Conservation (phyloP, 106 monocot genomes). For the Hemerocallis citrina region DNA sequence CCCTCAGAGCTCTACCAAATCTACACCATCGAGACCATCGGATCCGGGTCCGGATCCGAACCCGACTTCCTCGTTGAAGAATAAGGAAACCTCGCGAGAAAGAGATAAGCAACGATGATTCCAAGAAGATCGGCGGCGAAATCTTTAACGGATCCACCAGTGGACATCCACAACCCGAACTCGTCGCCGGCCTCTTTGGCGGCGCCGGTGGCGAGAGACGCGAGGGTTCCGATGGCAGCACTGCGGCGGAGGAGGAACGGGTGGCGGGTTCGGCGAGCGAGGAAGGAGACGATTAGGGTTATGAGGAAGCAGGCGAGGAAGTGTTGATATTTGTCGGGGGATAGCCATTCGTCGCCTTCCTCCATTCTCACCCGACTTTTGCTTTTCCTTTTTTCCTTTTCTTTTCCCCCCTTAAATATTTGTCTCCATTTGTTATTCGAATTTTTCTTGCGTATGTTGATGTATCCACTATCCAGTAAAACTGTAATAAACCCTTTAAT, state of each 20-base stretch:
- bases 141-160: constrained; percentile 59
- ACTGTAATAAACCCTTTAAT: too few relatives aligned
- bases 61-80: background rate
- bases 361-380: constrained; percentile 24
- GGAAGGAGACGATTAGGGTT: constrained; percentile 22
- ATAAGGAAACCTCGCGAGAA: background rate
- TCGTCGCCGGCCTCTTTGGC: constrained; percentile 65
- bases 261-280: constrained; percentile 14
- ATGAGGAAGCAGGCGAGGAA: constrained; percentile 46
- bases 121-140: constrained; percentile 49
- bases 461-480: too few relatives aligned
- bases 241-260: constrained; percentile 36
- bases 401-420: too few relatives aligned
- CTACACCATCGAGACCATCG: constrained; percentile 31
- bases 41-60: constrained; percentile 10
- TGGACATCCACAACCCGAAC: constrained; percentile 42
- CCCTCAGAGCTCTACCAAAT: background rate
- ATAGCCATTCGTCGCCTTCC: constrained; percentile 38
- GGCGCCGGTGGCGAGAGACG: constrained; percentile 34
- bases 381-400: too few relatives aligned
- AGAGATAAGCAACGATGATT: constrained; percentile 25
- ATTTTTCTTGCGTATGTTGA: too few relatives aligned
- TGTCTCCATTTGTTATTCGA: too few relatives aligned
- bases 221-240: constrained; percentile 24
- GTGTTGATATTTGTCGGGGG: constrained; percentile 47